A percentile compares a stretch with the other conserved stretches of the same genome.
Conservation (phyloP, 768 basidiomycete species). For the Termitomyces sp. region DNA sequence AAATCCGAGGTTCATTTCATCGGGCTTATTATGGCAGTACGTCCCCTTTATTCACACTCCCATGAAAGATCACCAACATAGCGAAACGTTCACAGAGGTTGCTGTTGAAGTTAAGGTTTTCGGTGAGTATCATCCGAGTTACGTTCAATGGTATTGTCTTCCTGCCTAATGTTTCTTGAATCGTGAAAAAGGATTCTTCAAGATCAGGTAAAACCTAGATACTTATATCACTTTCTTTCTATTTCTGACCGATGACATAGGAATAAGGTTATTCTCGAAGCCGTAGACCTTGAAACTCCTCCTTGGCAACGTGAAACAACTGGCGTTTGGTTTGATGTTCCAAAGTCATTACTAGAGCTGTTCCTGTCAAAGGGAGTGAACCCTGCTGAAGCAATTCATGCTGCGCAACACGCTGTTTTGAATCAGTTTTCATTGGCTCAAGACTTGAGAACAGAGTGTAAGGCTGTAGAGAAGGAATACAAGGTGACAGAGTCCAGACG, state of each 20-base stretch:
- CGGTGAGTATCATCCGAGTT: slow-evolving; percentile 48
- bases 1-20: slow-evolving; percentile 52
- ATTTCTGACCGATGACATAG: slow-evolving; percentile 27
- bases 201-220: slow-evolving; percentile 50
- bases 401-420: slow-evolving; percentile 80
- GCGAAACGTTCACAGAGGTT: slow-evolving; percentile 38
- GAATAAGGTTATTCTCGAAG: slow-evolving; percentile 64
- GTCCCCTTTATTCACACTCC: slow-evolving; percentile 20
- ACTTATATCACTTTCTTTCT: background rate
- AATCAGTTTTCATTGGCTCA: slow-evolving; percentile 68
- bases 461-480: slow-evolving; percentile 73
- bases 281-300: slow-evolving; percentile 73
- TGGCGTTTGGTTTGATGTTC: slow-evolving; percentile 80
- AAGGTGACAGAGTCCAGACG: slow-evolving; percentile 44
- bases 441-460: slow-evolving; percentile 82
- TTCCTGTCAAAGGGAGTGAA: slow-evolving; percentile 54
- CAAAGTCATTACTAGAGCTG: slow-evolving; percentile 46
- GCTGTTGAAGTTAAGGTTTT: slow-evolving; percentile 69
- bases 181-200: slow-evolving; percentile 61
- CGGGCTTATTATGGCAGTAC: slow-evolving; percentile 71
- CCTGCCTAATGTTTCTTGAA: background rate
- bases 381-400: slow-evolving; percentile 79
- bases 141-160: background rate
- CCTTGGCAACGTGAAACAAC: slow-evolving; percentile 72
- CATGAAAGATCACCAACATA: background rate